Percentiles rank a stretch among this genome's conserved stretches.
Conservation (phyloP, 768 basidiomycete genomes). For the Pisolithus albus region DNA sequence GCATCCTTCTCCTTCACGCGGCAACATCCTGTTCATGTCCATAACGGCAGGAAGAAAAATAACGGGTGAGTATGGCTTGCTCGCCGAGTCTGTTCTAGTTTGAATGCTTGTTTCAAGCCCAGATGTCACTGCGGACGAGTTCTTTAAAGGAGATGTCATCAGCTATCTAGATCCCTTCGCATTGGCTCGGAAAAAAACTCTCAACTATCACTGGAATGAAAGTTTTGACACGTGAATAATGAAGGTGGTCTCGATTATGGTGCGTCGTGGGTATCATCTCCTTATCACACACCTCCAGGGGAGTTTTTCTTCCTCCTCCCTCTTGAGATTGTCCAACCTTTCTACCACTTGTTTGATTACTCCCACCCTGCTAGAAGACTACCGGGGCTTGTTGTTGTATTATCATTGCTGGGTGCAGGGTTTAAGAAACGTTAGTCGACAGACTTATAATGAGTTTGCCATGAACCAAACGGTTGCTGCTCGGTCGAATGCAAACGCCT, state of each 20-base stretch:
- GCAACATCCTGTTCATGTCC: constrained; percentile 8
- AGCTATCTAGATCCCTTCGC: constrained; percentile 97
- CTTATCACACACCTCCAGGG: constrained; percentile 35
- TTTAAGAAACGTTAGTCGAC: too few relatives aligned
- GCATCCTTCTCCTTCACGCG: constrained; percentile 1
- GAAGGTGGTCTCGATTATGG: constrained; percentile 99
- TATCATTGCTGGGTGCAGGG: too few relatives aligned
- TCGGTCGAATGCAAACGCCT: too few relatives aligned
- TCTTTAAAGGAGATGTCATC: constrained; percentile 93
- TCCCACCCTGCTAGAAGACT: too few relatives aligned
- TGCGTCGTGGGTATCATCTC: constrained; percentile 18
- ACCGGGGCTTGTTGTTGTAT: too few relatives aligned
- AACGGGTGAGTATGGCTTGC: constrained; percentile 46
- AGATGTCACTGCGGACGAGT: constrained; percentile 94
- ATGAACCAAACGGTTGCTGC: too few relatives aligned
- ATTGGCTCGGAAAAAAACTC: constrained; percentile 92
- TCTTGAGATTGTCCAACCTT: constrained; percentile 99
- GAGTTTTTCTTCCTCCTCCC: constrained; percentile 99
- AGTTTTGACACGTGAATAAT: constrained; percentile 86
- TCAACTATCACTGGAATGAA: constrained; percentile 97
- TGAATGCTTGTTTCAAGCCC: constrained; percentile 5
- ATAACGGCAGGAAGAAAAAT: constrained; percentile 57
- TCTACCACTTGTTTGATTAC: constrained; percentile 99
- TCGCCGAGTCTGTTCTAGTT: background rate
- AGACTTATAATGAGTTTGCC: too few relatives aligned